Evolutionary conservation across 2,329 filamentous ascomycete genomes (phyloP).

Genomic region (Harringtonia aguacate): DNA sequence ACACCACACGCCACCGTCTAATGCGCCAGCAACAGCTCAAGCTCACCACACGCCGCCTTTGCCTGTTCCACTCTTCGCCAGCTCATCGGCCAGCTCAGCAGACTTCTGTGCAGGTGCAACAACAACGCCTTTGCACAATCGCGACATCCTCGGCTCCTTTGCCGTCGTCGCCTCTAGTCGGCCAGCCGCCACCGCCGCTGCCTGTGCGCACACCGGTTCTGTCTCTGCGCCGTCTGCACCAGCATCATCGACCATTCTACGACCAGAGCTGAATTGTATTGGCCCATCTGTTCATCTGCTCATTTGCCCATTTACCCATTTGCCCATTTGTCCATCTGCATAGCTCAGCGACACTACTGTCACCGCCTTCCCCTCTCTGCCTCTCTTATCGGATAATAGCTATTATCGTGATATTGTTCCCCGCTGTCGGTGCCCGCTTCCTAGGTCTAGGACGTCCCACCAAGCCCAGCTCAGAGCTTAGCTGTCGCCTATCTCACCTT

Average conservation of each 20-base stretch:
- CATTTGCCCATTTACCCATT: too few relatives aligned
- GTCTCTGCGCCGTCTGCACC: conserved; percentile 1
- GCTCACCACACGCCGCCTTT: conserved; percentile 12
- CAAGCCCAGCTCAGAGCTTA: not conserved
- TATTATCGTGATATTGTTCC: conserved; percentile 4
- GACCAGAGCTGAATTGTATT: not conserved
- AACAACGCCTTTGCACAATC: not conserved
- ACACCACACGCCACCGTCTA: conserved; percentile 5
- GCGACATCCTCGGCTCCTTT: not conserved
- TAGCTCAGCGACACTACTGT: too few relatives aligned
- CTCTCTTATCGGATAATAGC: conserved; percentile 13
- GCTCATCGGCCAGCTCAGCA: not conserved
- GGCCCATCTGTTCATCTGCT: too few relatives aligned
- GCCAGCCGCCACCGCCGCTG: not conserved
- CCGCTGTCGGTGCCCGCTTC: conserved; percentile 9
- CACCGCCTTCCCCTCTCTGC: conserved; percentile 10
- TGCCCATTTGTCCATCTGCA: too few relatives aligned
- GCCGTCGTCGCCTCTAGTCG: not conserved
- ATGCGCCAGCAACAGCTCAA: conserved; percentile 16
- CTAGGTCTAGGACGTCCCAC: not conserved
- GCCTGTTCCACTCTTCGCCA: not conserved
- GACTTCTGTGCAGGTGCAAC: not conserved
- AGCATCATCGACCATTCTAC: conserved; percentile 7
- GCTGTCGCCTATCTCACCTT: not conserved
- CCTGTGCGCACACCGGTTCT: not conserved